phyloP scores from a whole-genome alignment of 1,284 basidiomycete genomes.

The Schizophyllum commune region DNA sequence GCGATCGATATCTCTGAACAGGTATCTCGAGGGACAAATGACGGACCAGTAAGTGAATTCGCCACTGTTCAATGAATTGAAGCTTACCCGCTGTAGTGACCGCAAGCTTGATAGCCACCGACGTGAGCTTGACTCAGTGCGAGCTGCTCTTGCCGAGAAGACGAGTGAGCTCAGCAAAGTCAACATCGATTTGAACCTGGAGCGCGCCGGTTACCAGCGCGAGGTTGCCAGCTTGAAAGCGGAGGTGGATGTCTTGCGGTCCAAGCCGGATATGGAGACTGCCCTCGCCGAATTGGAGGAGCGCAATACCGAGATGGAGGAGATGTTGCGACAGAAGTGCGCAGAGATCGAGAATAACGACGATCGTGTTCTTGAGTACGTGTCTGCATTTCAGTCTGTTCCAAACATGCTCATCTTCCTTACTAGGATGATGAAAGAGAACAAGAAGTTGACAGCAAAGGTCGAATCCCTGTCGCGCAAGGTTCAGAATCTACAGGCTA shows the following conservation, averaged over 20 bases:
- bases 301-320: slow-evolving; percentile 66
- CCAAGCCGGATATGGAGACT: slow-evolving; percentile 44
- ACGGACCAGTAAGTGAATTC: slow-evolving; percentile 46
- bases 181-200: slow-evolving; percentile 53
- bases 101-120: slow-evolving; percentile 37
- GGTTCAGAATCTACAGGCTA: slow-evolving; percentile 60
- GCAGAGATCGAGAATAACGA: slow-evolving; percentile 78
- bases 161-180: slow-evolving; percentile 42
- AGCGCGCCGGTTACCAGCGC: slow-evolving; percentile 56
- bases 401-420: slow-evolving; percentile 7
- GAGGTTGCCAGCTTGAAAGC: slow-evolving; percentile 46
- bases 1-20: slow-evolving; percentile 46
- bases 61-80: slow-evolving; percentile 35
- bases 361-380: slow-evolving; percentile 70
- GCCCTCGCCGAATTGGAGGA: slow-evolving; percentile 55
- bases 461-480: slow-evolving; percentile 65
- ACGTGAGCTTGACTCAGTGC: slow-evolving; percentile 36
- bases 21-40: slow-evolving; percentile 53
- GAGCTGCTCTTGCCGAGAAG: slow-evolving; percentile 47
- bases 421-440: slow-evolving; percentile 62
- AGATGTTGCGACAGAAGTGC: slow-evolving; percentile 56
- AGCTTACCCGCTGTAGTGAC: too few species aligned
- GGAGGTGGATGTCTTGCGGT: slow-evolving; percentile 46
- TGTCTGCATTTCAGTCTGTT: slow-evolving; percentile 13
- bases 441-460: slow-evolving; percentile 63